A percentile compares a stretch with the other conserved stretches of the same genome.
phyloP scores from a whole-genome alignment of 345 rosid genomes.

The Anacardium occidentale region DNA sequence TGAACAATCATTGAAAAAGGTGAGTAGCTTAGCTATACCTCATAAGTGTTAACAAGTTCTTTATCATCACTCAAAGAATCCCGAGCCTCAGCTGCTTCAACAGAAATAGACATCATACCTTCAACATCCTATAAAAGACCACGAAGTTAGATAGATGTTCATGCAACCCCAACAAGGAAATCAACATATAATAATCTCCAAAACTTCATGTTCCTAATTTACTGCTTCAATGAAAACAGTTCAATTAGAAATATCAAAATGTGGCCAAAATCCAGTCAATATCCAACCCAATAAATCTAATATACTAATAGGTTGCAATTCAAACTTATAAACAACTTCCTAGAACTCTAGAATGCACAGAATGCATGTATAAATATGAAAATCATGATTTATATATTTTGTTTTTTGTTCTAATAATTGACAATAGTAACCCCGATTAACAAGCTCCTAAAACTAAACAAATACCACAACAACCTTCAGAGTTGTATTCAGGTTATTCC shows the following conservation, averaged over 20 bases:
- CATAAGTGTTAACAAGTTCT: conserved; percentile 90
- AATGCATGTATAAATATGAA: neutral
- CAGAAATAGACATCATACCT: conserved; percentile 99
- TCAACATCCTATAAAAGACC: conserved; percentile 71
- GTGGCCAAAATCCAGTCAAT: conserved; percentile 2
- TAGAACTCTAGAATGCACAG: no score
- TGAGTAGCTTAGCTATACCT: conserved; percentile 47
- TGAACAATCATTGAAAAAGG: conserved; percentile 6
- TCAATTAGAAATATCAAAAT: neutral
- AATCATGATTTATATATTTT: neutral
- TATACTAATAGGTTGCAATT: neutral
- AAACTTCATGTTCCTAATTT: conserved; percentile 7
- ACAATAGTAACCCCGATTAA: neutral
- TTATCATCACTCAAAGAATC: conserved; percentile 94
- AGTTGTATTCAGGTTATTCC: conserved; percentile 89
- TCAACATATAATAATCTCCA: conserved; percentile 18
- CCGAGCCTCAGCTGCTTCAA: conserved; percentile 91
- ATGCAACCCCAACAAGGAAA: conserved; percentile 4
- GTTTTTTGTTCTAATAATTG: neutral
- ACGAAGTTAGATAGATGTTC: conserved; percentile 15
- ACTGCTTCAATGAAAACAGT: neutral
- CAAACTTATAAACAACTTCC: no score
- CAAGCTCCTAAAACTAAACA: conserved; percentile 10
- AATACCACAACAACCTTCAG: conserved; percentile 54
- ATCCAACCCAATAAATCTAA: neutral